phyloP scores from a whole-genome alignment of 345 rosid genomes.

The Camelina laxa region DNA sequence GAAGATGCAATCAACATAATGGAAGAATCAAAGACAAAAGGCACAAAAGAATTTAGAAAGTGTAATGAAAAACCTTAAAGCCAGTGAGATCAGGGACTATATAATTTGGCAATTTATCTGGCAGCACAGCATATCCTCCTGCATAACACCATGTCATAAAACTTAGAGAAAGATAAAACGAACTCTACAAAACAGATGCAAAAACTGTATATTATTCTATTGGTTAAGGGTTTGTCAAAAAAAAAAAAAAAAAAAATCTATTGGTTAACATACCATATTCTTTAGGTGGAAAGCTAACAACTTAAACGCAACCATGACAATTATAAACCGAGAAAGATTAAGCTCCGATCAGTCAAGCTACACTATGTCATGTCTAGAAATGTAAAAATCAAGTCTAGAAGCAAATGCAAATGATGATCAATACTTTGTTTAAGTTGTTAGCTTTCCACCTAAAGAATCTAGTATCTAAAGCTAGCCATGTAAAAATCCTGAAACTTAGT shows the following conservation, averaged over 20 bases:
- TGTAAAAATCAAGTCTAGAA: not conserved
- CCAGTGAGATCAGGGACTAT: slow-evolving; percentile 78
- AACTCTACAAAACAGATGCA: too few relatives aligned
- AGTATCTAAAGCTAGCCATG: not conserved
- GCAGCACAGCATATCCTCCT: slow-evolving; percentile 83
- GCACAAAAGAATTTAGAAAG: not conserved
- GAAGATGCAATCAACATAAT: not conserved
- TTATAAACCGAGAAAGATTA: not conserved
- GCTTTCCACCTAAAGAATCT: slow-evolving; percentile 4
- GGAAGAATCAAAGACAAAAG: not conserved
- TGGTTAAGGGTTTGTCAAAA: too few relatives aligned
- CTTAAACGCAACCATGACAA: not conserved
- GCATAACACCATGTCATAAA: slow-evolving; percentile 37
- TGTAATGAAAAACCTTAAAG: slow-evolving; percentile 61
- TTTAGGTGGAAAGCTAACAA: not conserved
- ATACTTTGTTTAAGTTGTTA: not conserved
- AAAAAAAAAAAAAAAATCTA: too few relatives aligned
- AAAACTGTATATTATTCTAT: not conserved
- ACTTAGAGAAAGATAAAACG: not conserved
- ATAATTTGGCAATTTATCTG: slow-evolving; percentile 79
- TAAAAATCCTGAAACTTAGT: too few relatives aligned
- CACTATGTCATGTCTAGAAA: not conserved
- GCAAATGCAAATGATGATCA: not conserved
- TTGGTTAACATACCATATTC: not conserved
- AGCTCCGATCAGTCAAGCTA: not conserved